phyloP scores from a whole-genome alignment of 257 asterid genomes.

The Solanum lycopersicoides region DNA sequence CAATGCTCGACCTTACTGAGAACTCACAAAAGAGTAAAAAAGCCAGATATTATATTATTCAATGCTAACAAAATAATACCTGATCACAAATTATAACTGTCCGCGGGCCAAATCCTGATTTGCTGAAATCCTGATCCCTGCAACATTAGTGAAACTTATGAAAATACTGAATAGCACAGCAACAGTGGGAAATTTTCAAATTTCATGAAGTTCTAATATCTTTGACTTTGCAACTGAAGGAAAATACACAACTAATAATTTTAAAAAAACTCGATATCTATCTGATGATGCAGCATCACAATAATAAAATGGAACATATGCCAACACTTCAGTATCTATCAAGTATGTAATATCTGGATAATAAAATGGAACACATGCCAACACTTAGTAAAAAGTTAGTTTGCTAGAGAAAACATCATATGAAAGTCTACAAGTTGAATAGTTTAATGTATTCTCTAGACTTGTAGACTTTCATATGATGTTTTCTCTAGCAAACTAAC shows the following conservation, averaged over 20 bases:
- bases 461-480: not conserved
- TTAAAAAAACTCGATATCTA: not conserved
- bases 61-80: constrained; percentile 22
- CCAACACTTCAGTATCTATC: no score
- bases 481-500: not conserved
- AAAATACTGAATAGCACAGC: not conserved
- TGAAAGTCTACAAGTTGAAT: not conserved
- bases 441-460: not conserved
- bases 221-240: not conserved
- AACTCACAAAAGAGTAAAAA: not conserved
- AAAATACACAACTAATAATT: not conserved
- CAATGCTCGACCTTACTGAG: not conserved
- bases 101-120: constrained; percentile 38
- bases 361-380: no score
- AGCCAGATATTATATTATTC: not conserved
- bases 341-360: no score
- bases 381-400: not conserved
- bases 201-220: not conserved
- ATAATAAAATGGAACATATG: not conserved
- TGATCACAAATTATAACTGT: constrained; percentile 94
- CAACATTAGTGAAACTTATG: not conserved
- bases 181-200: not conserved
- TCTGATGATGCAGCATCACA: not conserved
- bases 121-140: constrained; percentile 67
- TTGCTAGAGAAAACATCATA: not conserved